Evolutionary conservation across 2,329 filamentous ascomycete species (phyloP).

Genomic region (Stromatinia cepivora): DNA sequence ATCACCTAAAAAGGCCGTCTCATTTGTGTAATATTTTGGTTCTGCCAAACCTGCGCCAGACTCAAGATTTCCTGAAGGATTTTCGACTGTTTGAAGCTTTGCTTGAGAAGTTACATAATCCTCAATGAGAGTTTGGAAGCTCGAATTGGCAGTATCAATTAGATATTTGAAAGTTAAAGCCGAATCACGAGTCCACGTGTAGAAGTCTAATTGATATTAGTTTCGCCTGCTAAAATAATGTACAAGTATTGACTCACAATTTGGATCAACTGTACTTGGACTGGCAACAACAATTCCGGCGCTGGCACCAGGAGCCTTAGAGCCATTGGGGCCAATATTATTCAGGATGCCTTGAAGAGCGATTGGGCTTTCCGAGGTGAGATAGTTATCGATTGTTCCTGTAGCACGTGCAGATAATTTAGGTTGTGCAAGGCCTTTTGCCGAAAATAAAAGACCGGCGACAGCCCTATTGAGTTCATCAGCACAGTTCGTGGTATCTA

Average conservation of each 20-base stretch:
- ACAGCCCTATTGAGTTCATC: not conserved
- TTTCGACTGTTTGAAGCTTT: conserved; percentile 54
- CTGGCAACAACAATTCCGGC: conserved; percentile 56
- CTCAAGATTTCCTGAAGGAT: conserved; percentile 50
- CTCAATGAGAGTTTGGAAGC: conserved; percentile 54
- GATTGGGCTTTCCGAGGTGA: conserved; percentile 43
- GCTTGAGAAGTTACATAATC: conserved; percentile 69
- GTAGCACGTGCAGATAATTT: conserved; percentile 3
- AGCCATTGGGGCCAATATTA: conserved; percentile 57
- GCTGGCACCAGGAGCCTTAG: conserved; percentile 48
- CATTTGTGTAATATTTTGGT: conserved; percentile 69
- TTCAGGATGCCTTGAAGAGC: conserved; percentile 53
- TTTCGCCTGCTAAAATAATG: not conserved
- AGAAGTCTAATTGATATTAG: conserved; percentile 60
- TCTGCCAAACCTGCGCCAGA: conserved; percentile 60
- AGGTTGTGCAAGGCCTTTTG: not conserved
- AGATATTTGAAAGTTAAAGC: conserved; percentile 70
- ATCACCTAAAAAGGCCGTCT: conserved; percentile 59
- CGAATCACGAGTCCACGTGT: conserved; percentile 74
- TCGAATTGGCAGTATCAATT: conserved; percentile 61
- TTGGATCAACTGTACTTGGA: conserved; percentile 52
- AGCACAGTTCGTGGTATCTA: not conserved
- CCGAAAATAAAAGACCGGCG: conserved; percentile 1
- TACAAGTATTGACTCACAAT: conserved; percentile 48
- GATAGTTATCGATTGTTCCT: conserved; percentile 8